phyloP scores from a whole-genome alignment of 345 rosid genomes.

The Citrus mangshanensis region DNA sequence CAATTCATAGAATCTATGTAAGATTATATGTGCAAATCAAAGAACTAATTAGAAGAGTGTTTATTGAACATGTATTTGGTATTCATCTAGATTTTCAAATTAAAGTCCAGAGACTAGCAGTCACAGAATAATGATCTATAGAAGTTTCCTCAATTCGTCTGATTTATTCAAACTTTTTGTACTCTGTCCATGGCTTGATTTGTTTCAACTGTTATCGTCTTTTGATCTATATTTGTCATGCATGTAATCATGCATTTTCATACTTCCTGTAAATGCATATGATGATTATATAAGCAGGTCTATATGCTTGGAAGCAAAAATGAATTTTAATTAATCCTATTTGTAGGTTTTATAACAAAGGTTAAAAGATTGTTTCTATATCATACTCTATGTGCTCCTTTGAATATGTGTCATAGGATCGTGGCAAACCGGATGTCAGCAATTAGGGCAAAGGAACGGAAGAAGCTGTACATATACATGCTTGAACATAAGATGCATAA shows the following conservation, averaged over 20 bases:
- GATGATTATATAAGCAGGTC: background rate
- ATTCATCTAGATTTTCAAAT: background rate
- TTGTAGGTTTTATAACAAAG: background rate
- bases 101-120: background rate
- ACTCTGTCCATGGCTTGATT: too few species aligned
- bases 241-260: background rate
- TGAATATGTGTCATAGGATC: slow-evolving; percentile 13
- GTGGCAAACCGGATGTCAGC: slow-evolving; percentile 22
- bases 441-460: slow-evolving; percentile 24
- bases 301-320: background rate
- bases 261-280: background rate
- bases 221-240: background rate
- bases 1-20: background rate
- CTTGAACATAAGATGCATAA: slow-evolving; percentile 10
- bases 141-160: too few species aligned
- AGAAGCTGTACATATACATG: slow-evolving; percentile 9
- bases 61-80: too few species aligned
- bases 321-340: background rate
- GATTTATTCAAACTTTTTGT: background rate
- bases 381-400: background rate
- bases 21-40: background rate
- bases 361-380: background rate
- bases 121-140: background rate
- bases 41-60: too few species aligned
- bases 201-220: background rate